Percentiles rank a stretch among this genome's conserved stretches.
Evolutionary conservation across 352 stramenopile species (phyloP).

Genomic region (Globisporangium camurandrum): DNA sequence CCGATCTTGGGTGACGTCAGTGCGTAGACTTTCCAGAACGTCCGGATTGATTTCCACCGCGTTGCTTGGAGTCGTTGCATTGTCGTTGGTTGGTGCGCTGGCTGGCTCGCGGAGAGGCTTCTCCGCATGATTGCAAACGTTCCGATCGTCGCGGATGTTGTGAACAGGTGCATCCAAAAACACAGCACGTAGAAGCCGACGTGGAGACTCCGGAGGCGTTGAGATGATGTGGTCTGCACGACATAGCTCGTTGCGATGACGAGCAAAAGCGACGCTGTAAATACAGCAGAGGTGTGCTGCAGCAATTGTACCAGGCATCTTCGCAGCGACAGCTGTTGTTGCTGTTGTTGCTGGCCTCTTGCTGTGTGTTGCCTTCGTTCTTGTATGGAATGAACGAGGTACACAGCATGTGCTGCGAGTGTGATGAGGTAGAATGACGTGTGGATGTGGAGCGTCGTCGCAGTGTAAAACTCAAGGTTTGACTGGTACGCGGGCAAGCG

Average conservation of each 20-base stretch:
- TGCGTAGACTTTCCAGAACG: slow-evolving; percentile 10
- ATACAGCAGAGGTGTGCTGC: neutral
- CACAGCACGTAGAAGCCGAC: slow-evolving; percentile 21
- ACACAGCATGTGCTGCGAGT: neutral
- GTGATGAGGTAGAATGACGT: neutral
- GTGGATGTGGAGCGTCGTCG: neutral
- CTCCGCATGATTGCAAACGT: too few species aligned
- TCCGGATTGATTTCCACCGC: neutral
- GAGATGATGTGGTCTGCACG: neutral
- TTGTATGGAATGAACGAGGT: neutral
- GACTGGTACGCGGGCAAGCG: too few species aligned
- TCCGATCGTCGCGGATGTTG: slow-evolving; percentile 15
- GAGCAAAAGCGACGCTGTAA: neutral
- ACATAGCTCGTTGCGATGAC: neutral
- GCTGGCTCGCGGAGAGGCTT: too few species aligned
- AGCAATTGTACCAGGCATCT: neutral
- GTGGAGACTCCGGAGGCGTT: neutral
- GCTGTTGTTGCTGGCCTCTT: neutral
- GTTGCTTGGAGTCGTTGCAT: neutral
- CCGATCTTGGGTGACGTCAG: slow-evolving; percentile 12
- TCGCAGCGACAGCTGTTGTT: neutral
- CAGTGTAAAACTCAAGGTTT: neutral
- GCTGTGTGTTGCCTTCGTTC: too few species aligned
- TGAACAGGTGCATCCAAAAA: slow-evolving; percentile 13
- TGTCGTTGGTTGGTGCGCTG: slow-evolving; percentile 13